These are phyloP conservation scores for Hsuehochloa calcarea DNA, from an alignment of 176 grass and related monocot species.

Conservation along the genomic window DNA sequence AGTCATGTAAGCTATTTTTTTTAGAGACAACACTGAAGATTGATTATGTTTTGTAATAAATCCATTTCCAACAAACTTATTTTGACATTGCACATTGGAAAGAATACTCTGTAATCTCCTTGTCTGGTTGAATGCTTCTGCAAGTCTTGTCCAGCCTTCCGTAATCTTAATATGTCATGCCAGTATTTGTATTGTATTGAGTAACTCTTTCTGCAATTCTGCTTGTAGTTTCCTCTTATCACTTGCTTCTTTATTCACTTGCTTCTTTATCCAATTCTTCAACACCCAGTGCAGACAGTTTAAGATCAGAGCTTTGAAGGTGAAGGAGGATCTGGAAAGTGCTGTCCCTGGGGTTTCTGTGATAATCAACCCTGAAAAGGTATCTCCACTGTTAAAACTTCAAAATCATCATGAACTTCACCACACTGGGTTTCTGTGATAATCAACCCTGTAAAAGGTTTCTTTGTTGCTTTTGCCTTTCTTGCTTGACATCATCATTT, in stretches of 20 bases:
- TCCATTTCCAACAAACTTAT: neutral
- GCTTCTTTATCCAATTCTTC: no score
- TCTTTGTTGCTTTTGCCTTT: neutral
- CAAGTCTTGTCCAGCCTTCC: neutral
- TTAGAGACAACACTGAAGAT: no score
- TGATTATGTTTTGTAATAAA: no score
- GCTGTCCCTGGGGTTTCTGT: constrained; percentile 56
- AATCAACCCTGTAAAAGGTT: no score
- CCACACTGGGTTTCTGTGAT: neutral
- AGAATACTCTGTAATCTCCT: neutral
- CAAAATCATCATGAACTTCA: neutral
- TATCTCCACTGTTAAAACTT: constrained; percentile 16
- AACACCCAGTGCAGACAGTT: no score
- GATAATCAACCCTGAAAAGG: constrained; percentile 75
- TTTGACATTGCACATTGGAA: neutral
- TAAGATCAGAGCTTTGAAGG: no score
- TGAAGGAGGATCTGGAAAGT: neutral
- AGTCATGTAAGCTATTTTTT: no score
- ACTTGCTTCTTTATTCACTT: neutral
- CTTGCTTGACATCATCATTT: neutral
- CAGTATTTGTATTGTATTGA: neutral
- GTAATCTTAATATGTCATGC: neutral
- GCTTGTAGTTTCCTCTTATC: neutral
- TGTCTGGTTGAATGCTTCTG: neutral
- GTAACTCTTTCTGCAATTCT: neutral